phyloP scores from a whole-genome alignment of 2,329 filamentous ascomycete genomes.

The Venturia aucupariae region DNA sequence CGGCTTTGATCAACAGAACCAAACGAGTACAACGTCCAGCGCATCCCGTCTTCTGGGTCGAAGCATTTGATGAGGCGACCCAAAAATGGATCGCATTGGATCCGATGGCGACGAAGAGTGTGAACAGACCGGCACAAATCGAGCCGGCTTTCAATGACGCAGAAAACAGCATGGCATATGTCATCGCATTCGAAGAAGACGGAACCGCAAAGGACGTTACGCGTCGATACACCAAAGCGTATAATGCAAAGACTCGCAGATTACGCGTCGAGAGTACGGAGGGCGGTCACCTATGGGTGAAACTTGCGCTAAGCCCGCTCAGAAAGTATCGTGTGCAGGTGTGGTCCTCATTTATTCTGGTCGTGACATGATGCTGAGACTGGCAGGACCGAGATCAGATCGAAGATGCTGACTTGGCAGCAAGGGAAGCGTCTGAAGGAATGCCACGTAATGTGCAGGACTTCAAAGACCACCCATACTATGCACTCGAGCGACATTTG shows the following conservation, averaged over 20 bases:
- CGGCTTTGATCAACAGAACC: conserved; percentile 17
- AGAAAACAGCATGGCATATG: conserved; percentile 72
- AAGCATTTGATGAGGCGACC: conserved; percentile 74
- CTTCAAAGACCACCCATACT: conserved; percentile 34
- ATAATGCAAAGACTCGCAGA: conserved; percentile 80
- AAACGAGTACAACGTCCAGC: conserved; percentile 47
- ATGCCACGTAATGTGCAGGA: conserved; percentile 30
- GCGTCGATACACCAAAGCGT: conserved; percentile 75
- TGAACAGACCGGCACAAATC: conserved; percentile 65
- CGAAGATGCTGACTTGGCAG: conserved; percentile 67
- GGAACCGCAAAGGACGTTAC: conserved; percentile 77
- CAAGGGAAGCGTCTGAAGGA: conserved; percentile 60
- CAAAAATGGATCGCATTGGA: conserved; percentile 92
- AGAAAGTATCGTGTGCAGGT: background rate
- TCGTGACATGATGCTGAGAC: background rate
- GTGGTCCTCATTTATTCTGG: background rate
- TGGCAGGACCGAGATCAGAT: conserved; percentile 64
- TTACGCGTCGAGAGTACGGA: conserved; percentile 63
- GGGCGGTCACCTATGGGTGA: conserved; percentile 49
- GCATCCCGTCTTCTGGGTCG: conserved; percentile 88
- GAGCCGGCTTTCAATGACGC: conserved; percentile 75
- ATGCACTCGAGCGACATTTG: conserved; percentile 75
- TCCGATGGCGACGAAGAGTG: conserved; percentile 68
- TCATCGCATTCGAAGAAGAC: conserved; percentile 75
- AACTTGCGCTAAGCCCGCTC: conserved; percentile 38